phyloP scores from a whole-genome alignment of 768 basidiomycete species.

The Boletus rubroflammeus region DNA sequence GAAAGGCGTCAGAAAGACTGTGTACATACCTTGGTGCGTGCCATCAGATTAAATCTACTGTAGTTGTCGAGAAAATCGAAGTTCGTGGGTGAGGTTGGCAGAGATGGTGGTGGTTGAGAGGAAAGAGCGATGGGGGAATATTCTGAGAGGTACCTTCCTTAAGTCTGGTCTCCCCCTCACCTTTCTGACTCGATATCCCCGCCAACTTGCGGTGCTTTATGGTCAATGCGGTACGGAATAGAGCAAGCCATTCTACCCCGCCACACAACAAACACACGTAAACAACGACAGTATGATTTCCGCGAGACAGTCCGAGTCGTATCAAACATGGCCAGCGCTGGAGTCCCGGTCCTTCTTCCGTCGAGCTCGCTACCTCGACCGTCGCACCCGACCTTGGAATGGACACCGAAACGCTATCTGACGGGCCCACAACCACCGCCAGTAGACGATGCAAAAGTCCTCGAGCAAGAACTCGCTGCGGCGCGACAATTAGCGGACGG shows the following conservation, averaged over 20 bases:
- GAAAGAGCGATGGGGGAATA: constrained; percentile 12
- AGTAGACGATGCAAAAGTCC: constrained; percentile 67
- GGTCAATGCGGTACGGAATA: constrained; percentile 19
- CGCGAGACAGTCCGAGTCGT: not conserved
- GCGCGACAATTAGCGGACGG: constrained; percentile 73
- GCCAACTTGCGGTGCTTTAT: constrained; percentile 26
- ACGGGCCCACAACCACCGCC: constrained; percentile 73
- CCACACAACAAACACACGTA: constrained; percentile 17
- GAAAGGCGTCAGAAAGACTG: not conserved
- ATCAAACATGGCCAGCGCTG: constrained; percentile 14
- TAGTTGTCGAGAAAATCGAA: not conserved
- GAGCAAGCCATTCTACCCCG: constrained; percentile 1
- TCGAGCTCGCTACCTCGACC: constrained; percentile 35
- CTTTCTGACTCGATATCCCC: constrained; percentile 16
- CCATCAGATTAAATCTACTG: constrained; percentile 44
- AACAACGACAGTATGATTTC: not conserved
- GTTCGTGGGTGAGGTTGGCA: not conserved
- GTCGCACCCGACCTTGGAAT: constrained; percentile 51
- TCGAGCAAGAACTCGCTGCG: constrained; percentile 77
- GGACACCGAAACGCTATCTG: constrained; percentile 71
- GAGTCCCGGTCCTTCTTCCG: constrained; percentile 57
- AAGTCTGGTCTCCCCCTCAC: constrained; percentile 5
- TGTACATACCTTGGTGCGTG: constrained; percentile 54
- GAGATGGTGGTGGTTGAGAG: constrained; percentile 20
- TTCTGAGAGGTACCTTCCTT: constrained; percentile 7